Evolutionary conservation across 1,284 basidiomycete genomes (phyloP).

Genomic region (Cryptococcus sp.): DNA sequence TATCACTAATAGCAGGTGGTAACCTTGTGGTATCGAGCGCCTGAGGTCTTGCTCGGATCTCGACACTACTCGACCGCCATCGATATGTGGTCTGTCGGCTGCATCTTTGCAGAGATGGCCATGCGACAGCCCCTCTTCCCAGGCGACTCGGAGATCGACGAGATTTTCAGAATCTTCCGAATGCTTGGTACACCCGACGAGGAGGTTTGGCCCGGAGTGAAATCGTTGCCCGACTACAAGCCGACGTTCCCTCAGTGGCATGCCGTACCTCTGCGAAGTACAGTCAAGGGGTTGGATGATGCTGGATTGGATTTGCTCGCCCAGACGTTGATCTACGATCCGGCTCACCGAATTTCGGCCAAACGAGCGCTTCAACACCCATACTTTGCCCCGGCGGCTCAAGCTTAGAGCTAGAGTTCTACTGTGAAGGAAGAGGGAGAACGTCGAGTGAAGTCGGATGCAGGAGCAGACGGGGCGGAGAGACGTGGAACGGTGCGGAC

Average conservation of each 20-base stretch:
- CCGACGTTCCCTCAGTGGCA: slow-evolving; percentile 92
- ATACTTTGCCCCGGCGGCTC: slow-evolving; percentile 10
- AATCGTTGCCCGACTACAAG: slow-evolving; percentile 90
- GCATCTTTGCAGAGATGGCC: slow-evolving; percentile 94
- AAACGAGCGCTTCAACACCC: slow-evolving; percentile 13
- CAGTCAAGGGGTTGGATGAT: slow-evolving; percentile 65
- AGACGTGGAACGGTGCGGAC: not conserved
- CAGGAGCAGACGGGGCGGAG: not conserved
- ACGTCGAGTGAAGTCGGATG: not conserved
- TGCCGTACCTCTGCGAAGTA: slow-evolving; percentile 56
- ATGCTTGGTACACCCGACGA: slow-evolving; percentile 93
- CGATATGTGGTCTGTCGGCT: slow-evolving; percentile 98
- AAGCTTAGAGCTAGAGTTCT: too few relatives aligned
- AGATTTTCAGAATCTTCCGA: slow-evolving; percentile 99
- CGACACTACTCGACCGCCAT: slow-evolving; percentile 98
- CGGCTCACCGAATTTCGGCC: slow-evolving; percentile 79
- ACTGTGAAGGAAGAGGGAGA: not conserved
- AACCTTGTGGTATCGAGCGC: slow-evolving; percentile 98
- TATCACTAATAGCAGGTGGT: slow-evolving; percentile 62
- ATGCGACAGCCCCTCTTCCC: slow-evolving; percentile 82
- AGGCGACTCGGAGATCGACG: slow-evolving; percentile 98
- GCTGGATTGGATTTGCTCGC: slow-evolving; percentile 71
- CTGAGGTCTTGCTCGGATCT: slow-evolving; percentile 94
- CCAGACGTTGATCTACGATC: slow-evolving; percentile 85
- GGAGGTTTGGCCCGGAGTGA: slow-evolving; percentile 86